Evolutionary conservation across 768 basidiomycete genomes (phyloP), one percentile per base, ranked within the genome.

Genomic region (Kwoniella sp.): DNA sequence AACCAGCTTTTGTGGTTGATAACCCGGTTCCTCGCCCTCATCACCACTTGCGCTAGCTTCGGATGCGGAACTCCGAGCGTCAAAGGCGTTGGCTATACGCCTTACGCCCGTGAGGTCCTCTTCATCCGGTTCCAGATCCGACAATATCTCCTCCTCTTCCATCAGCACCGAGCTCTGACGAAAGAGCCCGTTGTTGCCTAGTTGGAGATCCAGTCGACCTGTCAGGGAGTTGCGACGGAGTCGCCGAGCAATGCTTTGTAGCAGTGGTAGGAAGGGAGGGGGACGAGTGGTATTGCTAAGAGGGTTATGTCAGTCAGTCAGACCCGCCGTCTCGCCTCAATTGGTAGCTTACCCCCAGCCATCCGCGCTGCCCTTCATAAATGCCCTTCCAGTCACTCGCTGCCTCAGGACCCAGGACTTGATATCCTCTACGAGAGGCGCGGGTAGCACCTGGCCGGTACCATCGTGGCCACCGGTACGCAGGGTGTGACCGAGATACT

Each of bases 381-480:
- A 70, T 2, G 44, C 46, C 11, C 57, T 27, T 3, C 68, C 68
- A 9, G 52, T 55, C 15, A 70, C 61, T 22, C 61, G 54, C 22
- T 65, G 59, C 20, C 61, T 42, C 17, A 67, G 36, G 0, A 70
- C 65, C 68, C 68, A 70, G n/a, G 56, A 57, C 37, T 65, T 60
- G 53, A 70, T 70, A 48, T 70, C 68, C 46, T 67, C 60, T 11
- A 70, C 63, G 15, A 70, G 52, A 2, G 59, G 62, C 2, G 50
- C 55, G 10, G 68, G 68, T 5, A 67, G 41, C 10, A 52, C 51
- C 26, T 62, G 62, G 5, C 68, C 62, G 0, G 36, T 46, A 4
- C 60, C 65, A 33, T 65, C 58, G 38, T 53, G 46, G 11, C 65
- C 65, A 14, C 65, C 68, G 1, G 64, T 70, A 7, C 65, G 43